Base-by-base conservation (phyloP, 768 basidiomycete genomes). In the Podaxis sp. region DNA sequence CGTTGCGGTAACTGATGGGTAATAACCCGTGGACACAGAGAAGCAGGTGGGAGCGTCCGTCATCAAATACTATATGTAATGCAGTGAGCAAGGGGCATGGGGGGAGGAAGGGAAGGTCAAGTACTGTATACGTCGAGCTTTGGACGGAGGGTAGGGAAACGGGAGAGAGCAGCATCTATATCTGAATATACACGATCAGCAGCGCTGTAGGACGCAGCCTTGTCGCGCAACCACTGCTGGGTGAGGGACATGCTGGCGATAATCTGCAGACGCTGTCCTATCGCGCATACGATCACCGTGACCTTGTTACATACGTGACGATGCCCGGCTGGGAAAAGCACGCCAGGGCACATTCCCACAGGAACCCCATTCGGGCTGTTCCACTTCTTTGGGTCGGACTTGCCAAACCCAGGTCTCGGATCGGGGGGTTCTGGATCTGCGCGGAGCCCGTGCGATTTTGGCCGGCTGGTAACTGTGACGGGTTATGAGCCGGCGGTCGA, bases 11-110 rank as follows among this genome's bases (percentile, higher is more conserved):
- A 0, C 83, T 75, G 67, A 99, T 97, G 3, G 95, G 95, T 0
- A 99, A 80, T 4, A 98, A 84, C 10, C 97, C 97, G 70, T 97
- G 92, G 2, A 96, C 68, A 66, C 93, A 95, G 61, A 99, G 87
- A 28, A 99, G 84, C 17, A 98, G 82, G 70, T 96, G 94, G 0
- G 93, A 89, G 40, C 96, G 87, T 52, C 97, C 97, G 66, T 97
- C 94, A 74, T 99, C 95, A 77, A 92, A 95, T 0, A 91, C 94
- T 97, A 66, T 52, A 49, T 24, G 61, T 55, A 68, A 40, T 59
- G 52, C 58, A 65, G 48, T 56, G 51, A 65, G 52, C 63, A 50
- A 52, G 55, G 63, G 58, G 41, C 64, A 50, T 28, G 30, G 17
- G 53, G 52, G 53, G 48, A 53, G 7, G 28, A 22, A 55, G 38